Conservation (phyloP, 2,329 filamentous ascomycete genomes). For the Lecanosticta acicola region DNA sequence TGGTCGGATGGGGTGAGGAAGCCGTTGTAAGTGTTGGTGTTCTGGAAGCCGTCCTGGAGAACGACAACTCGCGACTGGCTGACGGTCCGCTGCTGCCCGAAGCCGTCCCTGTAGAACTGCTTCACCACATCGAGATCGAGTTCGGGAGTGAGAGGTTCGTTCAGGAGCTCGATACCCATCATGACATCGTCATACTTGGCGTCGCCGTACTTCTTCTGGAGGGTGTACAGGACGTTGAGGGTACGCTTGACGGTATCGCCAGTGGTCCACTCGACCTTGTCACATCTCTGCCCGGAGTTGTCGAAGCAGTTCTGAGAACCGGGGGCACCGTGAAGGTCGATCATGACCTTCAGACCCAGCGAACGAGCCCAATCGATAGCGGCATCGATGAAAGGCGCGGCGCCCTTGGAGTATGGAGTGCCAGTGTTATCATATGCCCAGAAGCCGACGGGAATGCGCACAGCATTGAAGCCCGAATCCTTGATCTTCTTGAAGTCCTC, state of each 20-base stretch:
- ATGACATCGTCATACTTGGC: constrained; percentile 53
- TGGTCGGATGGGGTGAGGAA: constrained; percentile 50
- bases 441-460: constrained; percentile 55
- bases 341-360: constrained; percentile 50
- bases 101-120: constrained; percentile 53
- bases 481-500: constrained; percentile 54
- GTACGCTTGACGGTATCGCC: constrained; percentile 48
- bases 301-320: constrained; percentile 58
- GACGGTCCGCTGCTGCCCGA: constrained; percentile 35
- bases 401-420: constrained; percentile 49
- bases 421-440: constrained; percentile 53
- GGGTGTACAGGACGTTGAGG: constrained; percentile 51
- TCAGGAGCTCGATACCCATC: constrained; percentile 52
- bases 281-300: constrained; percentile 51
- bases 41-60: constrained; percentile 53
- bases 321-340: constrained; percentile 54
- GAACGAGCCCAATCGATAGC: constrained; percentile 53
- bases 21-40: constrained; percentile 55
- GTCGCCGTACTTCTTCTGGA: constrained; percentile 54
- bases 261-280: constrained; percentile 40
- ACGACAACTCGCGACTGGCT: constrained; percentile 43
- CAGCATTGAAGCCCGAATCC: constrained; percentile 53
- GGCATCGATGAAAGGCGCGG: constrained; percentile 49
- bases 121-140: constrained; percentile 43
- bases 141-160: constrained; percentile 50